phyloP scores from a whole-genome alignment of 2,329 filamentous ascomycete species.

The Thermoascus crustaceus region DNA sequence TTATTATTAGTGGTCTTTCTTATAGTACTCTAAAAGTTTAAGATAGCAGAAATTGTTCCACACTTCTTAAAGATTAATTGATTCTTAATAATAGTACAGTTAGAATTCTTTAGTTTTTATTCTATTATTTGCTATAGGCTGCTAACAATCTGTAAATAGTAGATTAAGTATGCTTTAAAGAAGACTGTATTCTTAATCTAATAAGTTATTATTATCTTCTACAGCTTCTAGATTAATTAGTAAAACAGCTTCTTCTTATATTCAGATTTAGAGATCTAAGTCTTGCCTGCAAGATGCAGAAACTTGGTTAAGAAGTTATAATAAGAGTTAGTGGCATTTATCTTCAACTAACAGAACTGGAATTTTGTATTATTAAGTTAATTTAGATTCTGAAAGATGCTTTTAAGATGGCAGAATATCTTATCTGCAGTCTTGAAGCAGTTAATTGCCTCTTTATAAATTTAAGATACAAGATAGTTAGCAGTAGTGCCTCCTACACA shows the following conservation, averaged over 20 bases:
- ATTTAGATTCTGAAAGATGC: too few species aligned
- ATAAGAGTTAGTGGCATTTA: too few species aligned
- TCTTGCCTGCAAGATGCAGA: not conserved
- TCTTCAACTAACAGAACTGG: too few species aligned
- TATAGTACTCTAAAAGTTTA: not conserved
- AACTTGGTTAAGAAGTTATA: conserved; percentile 3
- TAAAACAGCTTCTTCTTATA: too few species aligned
- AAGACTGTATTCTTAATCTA: not conserved
- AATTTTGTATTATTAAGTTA: too few species aligned
- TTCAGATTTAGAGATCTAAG: not conserved
- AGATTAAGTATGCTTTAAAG: not conserved
- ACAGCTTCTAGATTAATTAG: not conserved
- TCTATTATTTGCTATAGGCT: not conserved
- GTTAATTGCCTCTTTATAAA: not conserved
- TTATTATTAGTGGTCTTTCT: not conserved
- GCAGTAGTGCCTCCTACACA: conserved; percentile 1
- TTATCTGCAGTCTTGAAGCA: too few species aligned
- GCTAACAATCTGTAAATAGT: not conserved
- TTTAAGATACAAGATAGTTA: not conserved
- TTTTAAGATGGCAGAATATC: too few species aligned
- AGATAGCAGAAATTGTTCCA: not conserved
- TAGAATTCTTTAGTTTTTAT: not conserved
- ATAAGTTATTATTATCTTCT: too few species aligned
- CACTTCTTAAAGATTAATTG: too few species aligned
- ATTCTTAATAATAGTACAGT: too few species aligned